Conservation (phyloP, 2,329 filamentous ascomycete species). For the Alternaria triticimaculans region DNA sequence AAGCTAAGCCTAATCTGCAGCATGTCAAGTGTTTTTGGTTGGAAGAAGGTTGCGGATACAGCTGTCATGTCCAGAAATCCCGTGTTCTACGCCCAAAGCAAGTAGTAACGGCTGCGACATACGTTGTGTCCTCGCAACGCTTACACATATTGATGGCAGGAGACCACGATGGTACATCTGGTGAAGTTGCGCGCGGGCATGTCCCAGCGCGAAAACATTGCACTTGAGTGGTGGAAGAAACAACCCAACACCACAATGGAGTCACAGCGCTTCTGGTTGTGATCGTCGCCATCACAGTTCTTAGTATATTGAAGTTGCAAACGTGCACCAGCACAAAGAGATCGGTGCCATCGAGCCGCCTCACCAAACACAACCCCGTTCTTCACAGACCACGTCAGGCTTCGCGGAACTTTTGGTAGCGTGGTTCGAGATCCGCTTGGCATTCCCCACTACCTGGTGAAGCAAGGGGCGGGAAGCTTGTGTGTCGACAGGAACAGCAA, state of each 20-base stretch:
- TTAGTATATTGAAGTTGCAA: background rate
- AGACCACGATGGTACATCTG: background rate
- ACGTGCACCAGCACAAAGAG: background rate
- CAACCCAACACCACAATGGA: background rate
- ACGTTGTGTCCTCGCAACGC: background rate
- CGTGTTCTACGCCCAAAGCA: background rate
- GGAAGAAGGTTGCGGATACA: background rate
- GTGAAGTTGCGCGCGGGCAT: background rate
- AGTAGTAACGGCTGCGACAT: background rate
- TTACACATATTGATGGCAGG: background rate
- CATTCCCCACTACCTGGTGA: background rate
- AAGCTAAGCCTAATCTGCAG: background rate
- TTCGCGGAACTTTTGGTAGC: background rate
- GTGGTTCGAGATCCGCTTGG: background rate
- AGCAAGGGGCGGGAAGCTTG: constrained; percentile 3
- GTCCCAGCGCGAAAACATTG: background rate
- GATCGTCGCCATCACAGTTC: background rate
- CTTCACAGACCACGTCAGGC: background rate
- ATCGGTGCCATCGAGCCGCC: background rate
- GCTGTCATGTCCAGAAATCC: background rate
- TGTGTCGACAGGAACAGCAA: background rate
- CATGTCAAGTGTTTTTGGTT: background rate
- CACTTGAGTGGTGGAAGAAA: constrained; percentile 1
- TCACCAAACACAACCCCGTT: background rate
- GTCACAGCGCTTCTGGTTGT: background rate